Percentiles rank a stretch among this genome's conserved stretches.
phyloP scores from a whole-genome alignment of 306 rosid species.

The Begonia masoniana region DNA sequence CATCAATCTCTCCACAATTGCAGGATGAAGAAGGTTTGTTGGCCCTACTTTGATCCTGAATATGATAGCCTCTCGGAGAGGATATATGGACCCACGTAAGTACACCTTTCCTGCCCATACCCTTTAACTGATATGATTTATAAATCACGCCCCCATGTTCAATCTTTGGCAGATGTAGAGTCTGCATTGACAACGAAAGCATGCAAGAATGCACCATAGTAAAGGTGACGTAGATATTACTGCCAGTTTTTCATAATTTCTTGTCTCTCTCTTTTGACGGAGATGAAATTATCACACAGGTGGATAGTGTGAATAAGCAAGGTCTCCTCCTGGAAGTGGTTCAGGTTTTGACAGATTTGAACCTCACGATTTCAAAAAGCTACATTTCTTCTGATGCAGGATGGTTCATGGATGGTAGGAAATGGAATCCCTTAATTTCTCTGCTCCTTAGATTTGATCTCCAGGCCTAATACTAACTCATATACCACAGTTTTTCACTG shows the following conservation, averaged over 20 bases:
- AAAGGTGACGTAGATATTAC: constrained; percentile 24
- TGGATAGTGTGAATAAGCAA: constrained; percentile 53
- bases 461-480: neutral
- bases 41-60: constrained; percentile 75
- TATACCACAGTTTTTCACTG: neutral
- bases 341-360: constrained; percentile 57
- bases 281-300: constrained; percentile 15
- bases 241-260: neutral
- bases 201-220: constrained; percentile 56
- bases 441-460: neutral
- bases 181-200: constrained; percentile 53
- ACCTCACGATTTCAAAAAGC: constrained; percentile 54
- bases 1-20: neutral
- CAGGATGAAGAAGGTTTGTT: constrained; percentile 50
- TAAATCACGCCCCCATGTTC: neutral
- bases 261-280: neutral
- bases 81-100: constrained; percentile 62
- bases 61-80: constrained; percentile 51
- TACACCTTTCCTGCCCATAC: neutral
- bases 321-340: constrained; percentile 66
- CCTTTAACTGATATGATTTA: too few species aligned
- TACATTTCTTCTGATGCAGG: constrained; percentile 58
- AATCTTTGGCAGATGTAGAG: constrained; percentile 35
- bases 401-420: constrained; percentile 68
- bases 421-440: neutral